Evolutionary conservation across 805 yeast genomes (phyloP).

Genomic region (Nakazawaea molendinolei): DNA sequence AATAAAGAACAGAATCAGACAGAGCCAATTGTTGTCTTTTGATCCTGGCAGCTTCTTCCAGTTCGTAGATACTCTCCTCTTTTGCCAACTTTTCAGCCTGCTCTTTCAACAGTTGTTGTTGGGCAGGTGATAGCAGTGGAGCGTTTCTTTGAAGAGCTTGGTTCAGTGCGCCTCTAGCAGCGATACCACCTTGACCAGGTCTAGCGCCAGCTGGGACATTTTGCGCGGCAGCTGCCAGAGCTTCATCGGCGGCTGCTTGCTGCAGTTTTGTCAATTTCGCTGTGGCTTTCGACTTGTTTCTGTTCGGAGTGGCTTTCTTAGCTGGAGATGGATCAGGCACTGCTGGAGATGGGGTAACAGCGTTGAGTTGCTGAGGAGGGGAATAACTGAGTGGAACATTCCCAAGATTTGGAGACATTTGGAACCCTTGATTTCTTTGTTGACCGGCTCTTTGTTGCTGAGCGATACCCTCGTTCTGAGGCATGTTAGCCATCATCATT

Average conservation of each 20-base stretch:
- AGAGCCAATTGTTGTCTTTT: conserved; percentile 40
- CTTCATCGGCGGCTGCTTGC: conserved; percentile 6
- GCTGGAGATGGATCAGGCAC: conserved; percentile 8
- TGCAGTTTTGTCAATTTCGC: conserved; percentile 13
- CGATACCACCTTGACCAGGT: no score
- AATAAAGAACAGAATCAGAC: conserved; percentile 40
- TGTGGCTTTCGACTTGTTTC: conserved; percentile 18
- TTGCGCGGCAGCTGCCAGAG: conserved; percentile 12
- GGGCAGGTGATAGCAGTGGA: conserved; percentile 19
- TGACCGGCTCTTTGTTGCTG: conserved; percentile 15
- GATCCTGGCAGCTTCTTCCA: conserved; percentile 33
- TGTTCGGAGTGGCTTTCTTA: conserved; percentile 18
- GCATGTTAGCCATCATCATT: conserved; percentile 9
- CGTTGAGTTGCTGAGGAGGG: no score
- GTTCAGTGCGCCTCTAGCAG: no score
- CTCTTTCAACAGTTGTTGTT: conserved; percentile 23
- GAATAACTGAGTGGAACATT: conserved; percentile 2
- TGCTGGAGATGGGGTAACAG: not conserved
- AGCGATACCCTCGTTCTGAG: conserved; percentile 4
- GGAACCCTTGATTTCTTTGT: conserved; percentile 26
- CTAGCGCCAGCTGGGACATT: no score
- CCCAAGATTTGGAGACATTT: not conserved
- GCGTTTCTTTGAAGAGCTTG: conserved; percentile 7
- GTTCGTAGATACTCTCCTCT: conserved; percentile 21
- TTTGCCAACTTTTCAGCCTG: conserved; percentile 21